Base-by-base conservation (phyloP, 768 basidiomycete species). In the Kwoniella botswanensis region DNA sequence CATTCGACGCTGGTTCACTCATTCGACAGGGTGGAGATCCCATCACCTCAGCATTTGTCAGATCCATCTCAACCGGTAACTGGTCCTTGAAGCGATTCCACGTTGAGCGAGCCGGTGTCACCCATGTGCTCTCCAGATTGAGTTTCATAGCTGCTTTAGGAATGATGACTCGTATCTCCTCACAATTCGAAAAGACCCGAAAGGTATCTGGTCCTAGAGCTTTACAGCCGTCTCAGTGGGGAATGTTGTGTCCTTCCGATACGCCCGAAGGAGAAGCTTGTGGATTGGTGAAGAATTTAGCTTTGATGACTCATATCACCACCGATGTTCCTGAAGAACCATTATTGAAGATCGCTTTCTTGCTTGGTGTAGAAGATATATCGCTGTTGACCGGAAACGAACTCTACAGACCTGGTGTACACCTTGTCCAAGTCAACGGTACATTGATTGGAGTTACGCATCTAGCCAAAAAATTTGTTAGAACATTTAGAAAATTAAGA, bases 191-290 rank as follows among this genome's bases (percentile, higher is more conserved):
- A 84, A 99, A 99, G 88, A 98, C 97, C 22, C 87, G 97, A 69
- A 99, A 99, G 84, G 97, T 99, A 70, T 96, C 93, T 75, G 97
- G 97, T 53, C 97, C 97, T 41, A 89, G 97, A 77, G 95, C 96
- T 22, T 84, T 99, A 71, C 97, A 99, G 82, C 96, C 97, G 4
- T 93, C 91, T 87, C 97, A 99, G 84, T 99, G 97, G 97, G 97
- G 97, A 46, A 93, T 99, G 86, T 86, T 98, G 21, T 99, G 97
- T 85, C 93, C 97, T 0, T 94, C 93, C 81, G 97, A 99, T 84
- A 99, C 97, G 0, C 97, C 97, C 0, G 97, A 99, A 90, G 97
- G 97, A 81, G 97, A 99, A 85, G 97, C 97, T 18, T 99, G 97
- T 81, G 97, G 97, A 26, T 86, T 99, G 69, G 97, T 99, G 57